phyloP scores from a whole-genome alignment of 2,329 filamentous ascomycete genomes.

The Fusarium clavum region DNA sequence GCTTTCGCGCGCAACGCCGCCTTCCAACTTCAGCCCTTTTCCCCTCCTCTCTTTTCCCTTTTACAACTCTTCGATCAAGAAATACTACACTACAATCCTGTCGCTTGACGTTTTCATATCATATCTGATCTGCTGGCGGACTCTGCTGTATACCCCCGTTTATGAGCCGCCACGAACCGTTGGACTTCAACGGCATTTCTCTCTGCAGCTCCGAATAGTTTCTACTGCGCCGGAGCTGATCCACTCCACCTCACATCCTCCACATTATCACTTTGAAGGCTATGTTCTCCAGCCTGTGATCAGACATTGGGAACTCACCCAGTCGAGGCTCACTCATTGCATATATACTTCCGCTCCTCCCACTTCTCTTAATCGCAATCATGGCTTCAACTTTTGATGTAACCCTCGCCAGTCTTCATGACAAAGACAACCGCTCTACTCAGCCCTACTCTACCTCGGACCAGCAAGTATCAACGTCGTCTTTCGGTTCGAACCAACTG shows the following conservation, averaged over 20 bases:
- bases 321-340: constrained; percentile 42
- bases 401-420: constrained; percentile 55
- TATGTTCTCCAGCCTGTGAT: constrained; percentile 51
- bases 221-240: constrained; percentile 24
- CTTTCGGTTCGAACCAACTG: constrained; percentile 54
- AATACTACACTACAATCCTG: constrained; percentile 25
- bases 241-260: constrained; percentile 37
- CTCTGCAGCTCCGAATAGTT: constrained; percentile 31
- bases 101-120: constrained; percentile 12
- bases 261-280: constrained; percentile 40
- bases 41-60: constrained; percentile 41
- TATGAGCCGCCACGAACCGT: constrained; percentile 16
- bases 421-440: constrained; percentile 49
- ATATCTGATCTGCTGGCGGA: constrained; percentile 7
- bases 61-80: constrained; percentile 29
- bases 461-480: constrained; percentile 48
- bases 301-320: constrained; percentile 44
- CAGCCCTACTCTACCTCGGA: constrained; percentile 40
- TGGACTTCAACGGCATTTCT: constrained; percentile 28
- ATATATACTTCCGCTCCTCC: constrained; percentile 52
- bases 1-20: constrained; percentile 44
- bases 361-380: constrained; percentile 41
- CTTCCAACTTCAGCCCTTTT: constrained; percentile 44
- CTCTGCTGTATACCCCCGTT: background rate
- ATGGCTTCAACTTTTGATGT: constrained; percentile 61